phyloP scores from a whole-genome alignment of 805 yeast genomes.

The Saccharomycopsis fibuligera region DNA sequence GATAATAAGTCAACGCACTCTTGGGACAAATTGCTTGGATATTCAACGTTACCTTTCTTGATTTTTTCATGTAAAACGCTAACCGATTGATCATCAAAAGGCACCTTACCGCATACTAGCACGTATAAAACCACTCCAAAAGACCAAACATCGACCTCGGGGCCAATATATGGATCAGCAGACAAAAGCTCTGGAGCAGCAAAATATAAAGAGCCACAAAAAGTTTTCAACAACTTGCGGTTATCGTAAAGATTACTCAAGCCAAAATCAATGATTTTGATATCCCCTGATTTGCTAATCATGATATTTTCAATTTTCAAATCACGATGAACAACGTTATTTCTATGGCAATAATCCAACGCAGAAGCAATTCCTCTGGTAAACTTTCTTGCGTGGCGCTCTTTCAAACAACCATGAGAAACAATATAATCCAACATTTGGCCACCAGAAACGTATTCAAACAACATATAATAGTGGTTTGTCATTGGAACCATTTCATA shows the following conservation, averaged over 20 bases:
- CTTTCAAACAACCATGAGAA: constrained; percentile 90
- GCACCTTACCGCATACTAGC: constrained; percentile 94
- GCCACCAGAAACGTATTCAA: constrained; percentile 95
- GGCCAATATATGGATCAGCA: constrained; percentile 90
- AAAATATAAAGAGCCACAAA: constrained; percentile 94
- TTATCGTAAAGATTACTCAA: constrained; percentile 79
- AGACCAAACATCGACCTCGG: constrained; percentile 98
- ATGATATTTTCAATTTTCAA: constrained; percentile 92
- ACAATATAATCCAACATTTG: constrained; percentile 96
- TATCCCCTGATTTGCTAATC: constrained; percentile 89
- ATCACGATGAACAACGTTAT: constrained; percentile 95
- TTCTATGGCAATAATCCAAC: constrained; percentile 85
- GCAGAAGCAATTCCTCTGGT: constrained; percentile 95
- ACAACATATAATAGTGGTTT: constrained; percentile 92
- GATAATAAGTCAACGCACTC: constrained; percentile 77
- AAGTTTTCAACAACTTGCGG: constrained; percentile 72
- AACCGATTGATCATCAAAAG: constrained; percentile 93
- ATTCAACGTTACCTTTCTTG: constrained; percentile 86
- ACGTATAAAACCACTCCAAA: constrained; percentile 96
- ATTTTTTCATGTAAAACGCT: constrained; percentile 89
- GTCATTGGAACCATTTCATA: constrained; percentile 96
- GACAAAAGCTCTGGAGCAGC: constrained; percentile 96
- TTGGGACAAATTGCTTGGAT: constrained; percentile 72
- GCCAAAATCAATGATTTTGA: constrained; percentile 95
- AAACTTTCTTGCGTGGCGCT: constrained; percentile 88